Evolutionary conservation across 768 basidiomycete species (phyloP).

Genomic region (Lactifluus echinatus): DNA sequence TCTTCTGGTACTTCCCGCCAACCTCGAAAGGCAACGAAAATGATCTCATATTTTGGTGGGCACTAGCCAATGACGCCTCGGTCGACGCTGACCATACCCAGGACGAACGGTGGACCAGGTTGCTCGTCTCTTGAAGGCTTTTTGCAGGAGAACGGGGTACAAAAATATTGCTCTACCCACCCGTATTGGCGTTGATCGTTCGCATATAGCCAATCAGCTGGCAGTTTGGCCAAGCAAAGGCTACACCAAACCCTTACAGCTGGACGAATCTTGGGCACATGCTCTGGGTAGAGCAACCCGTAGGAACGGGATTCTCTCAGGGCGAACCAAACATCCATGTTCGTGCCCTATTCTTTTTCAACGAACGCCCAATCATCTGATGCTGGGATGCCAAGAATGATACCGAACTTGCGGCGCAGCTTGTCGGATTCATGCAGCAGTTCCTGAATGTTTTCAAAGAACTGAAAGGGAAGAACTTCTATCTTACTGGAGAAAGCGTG

Average conservation of each 20-base stretch:
- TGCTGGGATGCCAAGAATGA: conserved; percentile 7
- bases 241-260: conserved; percentile 17
- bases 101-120: conserved; percentile 21
- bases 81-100: background rate
- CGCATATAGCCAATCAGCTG: conserved; percentile 16
- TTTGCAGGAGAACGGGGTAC: conserved; percentile 21
- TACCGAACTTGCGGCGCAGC: conserved; percentile 10
- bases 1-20: conserved; percentile 21
- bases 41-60: conserved; percentile 20
- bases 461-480: conserved; percentile 18
- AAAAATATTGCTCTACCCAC: background rate
- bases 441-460: conserved; percentile 17
- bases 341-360: background rate
- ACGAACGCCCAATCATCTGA: background rate
- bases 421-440: conserved; percentile 19
- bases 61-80: background rate
- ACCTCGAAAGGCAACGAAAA: conserved; percentile 9
- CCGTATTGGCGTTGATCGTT: background rate
- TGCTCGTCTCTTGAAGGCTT: conserved; percentile 19
- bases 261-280: conserved; percentile 21
- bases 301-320: conserved; percentile 20
- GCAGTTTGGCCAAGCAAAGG: conserved; percentile 19
- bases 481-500: conserved; percentile 19
- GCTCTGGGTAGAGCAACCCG: conserved; percentile 21
- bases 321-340: conserved; percentile 16